Percentiles rank a stretch among this genome's conserved stretches.
These are phyloP conservation scores for Colletotrichum sp. DNA, from an alignment of 2,329 filamentous ascomycete genomes.

Conservation along the genomic window DNA sequence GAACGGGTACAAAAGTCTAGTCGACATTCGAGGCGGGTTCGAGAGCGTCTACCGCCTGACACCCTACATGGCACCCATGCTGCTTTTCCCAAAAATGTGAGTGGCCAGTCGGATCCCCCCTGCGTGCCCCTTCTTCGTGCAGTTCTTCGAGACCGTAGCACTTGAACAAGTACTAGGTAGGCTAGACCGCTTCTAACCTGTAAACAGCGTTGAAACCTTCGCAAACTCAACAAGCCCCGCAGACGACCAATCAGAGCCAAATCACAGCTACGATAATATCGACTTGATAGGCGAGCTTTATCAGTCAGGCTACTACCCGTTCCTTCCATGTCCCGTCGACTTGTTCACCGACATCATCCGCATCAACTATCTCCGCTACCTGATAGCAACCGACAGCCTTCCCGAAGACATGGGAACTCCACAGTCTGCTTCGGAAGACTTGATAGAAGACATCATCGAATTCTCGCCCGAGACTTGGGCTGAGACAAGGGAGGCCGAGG, in stretches of 20 bases:
- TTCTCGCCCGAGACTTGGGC: slow-evolving; percentile 37
- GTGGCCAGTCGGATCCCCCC: background rate
- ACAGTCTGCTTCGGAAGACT: background rate
- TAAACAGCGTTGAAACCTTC: slow-evolving; percentile 32
- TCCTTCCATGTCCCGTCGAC: slow-evolving; percentile 31
- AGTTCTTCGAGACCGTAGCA: background rate
- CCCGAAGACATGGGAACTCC: slow-evolving; percentile 8
- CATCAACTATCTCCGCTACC: slow-evolving; percentile 39
- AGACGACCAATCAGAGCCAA: slow-evolving; percentile 28
- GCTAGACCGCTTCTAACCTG: background rate
- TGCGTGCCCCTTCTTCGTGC: background rate
- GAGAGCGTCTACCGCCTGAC: background rate
- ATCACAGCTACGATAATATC: slow-evolving; percentile 22
- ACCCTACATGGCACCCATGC: background rate
- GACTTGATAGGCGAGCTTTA: slow-evolving; percentile 32
- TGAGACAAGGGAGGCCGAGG: background rate
- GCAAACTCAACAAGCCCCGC: slow-evolving; percentile 41
- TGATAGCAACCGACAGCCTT: slow-evolving; percentile 12
- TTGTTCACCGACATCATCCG: slow-evolving; percentile 36
- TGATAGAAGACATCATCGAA: slow-evolving; percentile 20
- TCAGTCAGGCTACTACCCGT: slow-evolving; percentile 19
- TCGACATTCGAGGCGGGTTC: slow-evolving; percentile 16
- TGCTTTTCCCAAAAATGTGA: slow-evolving; percentile 4
- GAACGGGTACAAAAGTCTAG: slow-evolving; percentile 20
- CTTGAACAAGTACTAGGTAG: background rate